Evolutionary conservation across 2,329 filamentous ascomycete species (phyloP).

Genomic region (Exutisphaerella laricina): DNA sequence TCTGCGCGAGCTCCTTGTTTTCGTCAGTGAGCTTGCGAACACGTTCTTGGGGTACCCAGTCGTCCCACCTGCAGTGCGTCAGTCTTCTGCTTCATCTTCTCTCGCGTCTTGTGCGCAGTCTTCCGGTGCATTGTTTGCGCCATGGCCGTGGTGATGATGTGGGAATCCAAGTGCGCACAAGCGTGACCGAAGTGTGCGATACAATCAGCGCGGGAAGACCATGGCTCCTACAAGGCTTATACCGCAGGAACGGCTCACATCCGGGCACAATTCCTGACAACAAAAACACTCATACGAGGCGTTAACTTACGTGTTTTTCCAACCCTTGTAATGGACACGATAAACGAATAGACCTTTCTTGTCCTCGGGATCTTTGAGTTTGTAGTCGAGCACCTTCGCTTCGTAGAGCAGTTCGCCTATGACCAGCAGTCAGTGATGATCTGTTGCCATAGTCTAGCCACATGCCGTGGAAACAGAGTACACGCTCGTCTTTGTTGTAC

Average conservation of each 20-base stretch:
- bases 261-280: background rate
- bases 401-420: conserved; percentile 88
- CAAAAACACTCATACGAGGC: too few species aligned
- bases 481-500: conserved; percentile 75
- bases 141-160: too few species aligned
- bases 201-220: too few species aligned
- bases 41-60: conserved; percentile 92
- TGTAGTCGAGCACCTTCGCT: conserved; percentile 84
- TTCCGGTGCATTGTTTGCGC: background rate
- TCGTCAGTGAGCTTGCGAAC: conserved; percentile 82
- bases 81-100: background rate
- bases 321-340: conserved; percentile 97
- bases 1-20: conserved; percentile 79
- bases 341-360: conserved; percentile 71
- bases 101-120: background rate
- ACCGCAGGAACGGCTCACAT: too few species aligned
- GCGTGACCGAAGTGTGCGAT: too few species aligned
- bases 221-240: too few species aligned
- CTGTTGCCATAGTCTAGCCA: too few species aligned
- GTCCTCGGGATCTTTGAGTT: conserved; percentile 55
- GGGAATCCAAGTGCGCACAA: too few species aligned
- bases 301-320: conserved; percentile 82
- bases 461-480: conserved; percentile 95
- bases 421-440: background rate
- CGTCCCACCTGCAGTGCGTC: conserved; percentile 67